phyloP scores from a whole-genome alignment of 148 eudicot species.

The Persicaria tinctoria region DNA sequence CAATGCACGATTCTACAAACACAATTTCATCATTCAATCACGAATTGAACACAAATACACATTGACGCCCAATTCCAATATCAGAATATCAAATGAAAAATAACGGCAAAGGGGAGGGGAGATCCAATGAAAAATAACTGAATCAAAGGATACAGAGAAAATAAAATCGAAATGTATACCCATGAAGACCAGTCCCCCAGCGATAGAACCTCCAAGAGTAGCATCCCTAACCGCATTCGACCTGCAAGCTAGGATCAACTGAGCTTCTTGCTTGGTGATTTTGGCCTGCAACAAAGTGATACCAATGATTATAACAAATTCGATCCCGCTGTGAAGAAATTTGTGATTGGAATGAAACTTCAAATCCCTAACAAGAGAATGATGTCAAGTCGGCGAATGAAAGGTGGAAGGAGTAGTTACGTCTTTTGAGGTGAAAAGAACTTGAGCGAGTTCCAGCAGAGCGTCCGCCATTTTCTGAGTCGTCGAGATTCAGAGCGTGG shows the following conservation, averaged over 20 bases:
- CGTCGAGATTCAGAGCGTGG: neutral
- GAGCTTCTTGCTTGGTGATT: conserved; percentile 3
- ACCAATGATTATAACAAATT: neutral
- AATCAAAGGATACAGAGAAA: neutral
- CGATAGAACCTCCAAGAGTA: neutral
- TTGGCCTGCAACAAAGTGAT: neutral
- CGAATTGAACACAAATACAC: neutral
- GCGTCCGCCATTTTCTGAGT: conserved; percentile 5
- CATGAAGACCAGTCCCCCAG: conserved; percentile 3
- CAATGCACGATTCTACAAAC: neutral
- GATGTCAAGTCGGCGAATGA: neutral
- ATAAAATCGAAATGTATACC: neutral
- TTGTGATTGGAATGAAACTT: neutral
- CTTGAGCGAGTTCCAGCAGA: conserved; percentile 8
- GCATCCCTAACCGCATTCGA: conserved; percentile 4
- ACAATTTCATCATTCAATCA: neutral
- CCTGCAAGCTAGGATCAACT: neutral
- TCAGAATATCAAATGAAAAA: neutral
- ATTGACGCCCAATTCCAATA: neutral
- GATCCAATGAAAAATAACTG: neutral
- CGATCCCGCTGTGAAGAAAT: neutral
- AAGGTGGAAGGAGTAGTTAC: neutral
- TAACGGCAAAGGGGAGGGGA: neutral
- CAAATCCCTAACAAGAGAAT: neutral
- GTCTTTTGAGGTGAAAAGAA: neutral